Percentiles rank a stretch among this genome's conserved stretches.
These are phyloP conservation scores for Pilatotrama ljubarskyi DNA, from an alignment of 768 basidiomycete genomes.

Conservation along the genomic window DNA sequence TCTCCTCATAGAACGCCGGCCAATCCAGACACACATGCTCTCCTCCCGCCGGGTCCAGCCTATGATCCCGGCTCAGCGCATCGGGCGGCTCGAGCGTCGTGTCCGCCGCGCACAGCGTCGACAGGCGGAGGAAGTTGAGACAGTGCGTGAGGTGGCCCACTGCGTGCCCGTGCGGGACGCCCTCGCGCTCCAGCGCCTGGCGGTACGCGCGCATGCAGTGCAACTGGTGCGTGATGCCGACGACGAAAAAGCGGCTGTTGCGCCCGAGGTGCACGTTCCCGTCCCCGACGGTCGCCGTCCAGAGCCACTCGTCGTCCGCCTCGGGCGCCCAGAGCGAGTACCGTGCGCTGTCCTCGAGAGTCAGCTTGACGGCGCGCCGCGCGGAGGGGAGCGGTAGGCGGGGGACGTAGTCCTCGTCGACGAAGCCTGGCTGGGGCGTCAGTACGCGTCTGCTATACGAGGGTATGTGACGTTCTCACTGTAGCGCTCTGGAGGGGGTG, in stretches of 20 bases:
- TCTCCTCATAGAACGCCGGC: constrained; percentile 20
- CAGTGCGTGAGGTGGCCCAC: constrained; percentile 30
- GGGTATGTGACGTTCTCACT: neutral
- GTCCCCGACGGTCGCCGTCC: constrained; percentile 28
- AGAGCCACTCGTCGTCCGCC: constrained; percentile 35
- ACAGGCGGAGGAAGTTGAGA: constrained; percentile 36
- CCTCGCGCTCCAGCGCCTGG: constrained; percentile 9
- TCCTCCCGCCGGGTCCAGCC: neutral
- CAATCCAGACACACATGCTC: constrained; percentile 19
- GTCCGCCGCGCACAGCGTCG: constrained; percentile 36
- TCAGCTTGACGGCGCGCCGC: constrained; percentile 20
- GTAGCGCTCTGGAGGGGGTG: constrained; percentile 4
- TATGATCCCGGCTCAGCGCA: constrained; percentile 7
- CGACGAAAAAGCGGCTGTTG: constrained; percentile 28
- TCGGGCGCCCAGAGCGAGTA: constrained; percentile 28
- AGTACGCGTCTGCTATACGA: neutral
- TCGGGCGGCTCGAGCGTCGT: constrained; percentile 32
- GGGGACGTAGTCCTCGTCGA: constrained; percentile 22
- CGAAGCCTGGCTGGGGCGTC: neutral
- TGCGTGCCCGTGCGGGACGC: constrained; percentile 4
- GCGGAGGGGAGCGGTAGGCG: constrained; percentile 25
- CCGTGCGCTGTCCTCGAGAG: constrained; percentile 35
- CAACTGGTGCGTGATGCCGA: constrained; percentile 28
- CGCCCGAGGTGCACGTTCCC: constrained; percentile 31
- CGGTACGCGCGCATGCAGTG: constrained; percentile 28